Percentiles rank a stretch among this genome's conserved stretches.
Conservation (phyloP, 345 rosid genomes). For the Gossypium sturtianum region DNA sequence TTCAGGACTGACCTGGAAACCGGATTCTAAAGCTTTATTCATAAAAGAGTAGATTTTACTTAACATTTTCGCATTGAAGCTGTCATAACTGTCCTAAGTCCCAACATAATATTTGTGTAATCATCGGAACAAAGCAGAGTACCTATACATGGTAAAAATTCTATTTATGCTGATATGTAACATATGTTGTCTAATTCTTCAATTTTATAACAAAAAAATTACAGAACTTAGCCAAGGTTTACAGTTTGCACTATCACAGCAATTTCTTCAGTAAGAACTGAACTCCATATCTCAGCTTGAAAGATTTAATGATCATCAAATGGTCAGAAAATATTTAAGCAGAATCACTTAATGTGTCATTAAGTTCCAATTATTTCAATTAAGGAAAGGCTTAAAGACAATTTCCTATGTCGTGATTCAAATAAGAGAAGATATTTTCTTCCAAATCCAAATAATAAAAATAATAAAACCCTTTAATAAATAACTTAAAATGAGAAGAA, state of each 20-base stretch:
- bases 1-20: too few species aligned
- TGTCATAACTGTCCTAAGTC: background rate
- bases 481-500: background rate
- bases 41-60: background rate
- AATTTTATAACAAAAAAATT: background rate
- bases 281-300: background rate
- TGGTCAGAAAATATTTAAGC: background rate
- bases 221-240: background rate
- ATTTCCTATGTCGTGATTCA: background rate
- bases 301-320: background rate
- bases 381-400: background rate
- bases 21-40: background rate
- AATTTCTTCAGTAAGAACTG: background rate
- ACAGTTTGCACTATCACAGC: background rate
- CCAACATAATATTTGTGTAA: background rate
- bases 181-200: background rate
- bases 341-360: background rate
- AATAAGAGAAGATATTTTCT: background rate
- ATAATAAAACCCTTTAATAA: background rate
- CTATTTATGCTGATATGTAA: background rate
- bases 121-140: background rate
- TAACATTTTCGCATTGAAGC: background rate
- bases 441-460: background rate
- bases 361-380: background rate
- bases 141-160: background rate